phyloP scores from a whole-genome alignment of 148 eudicot genomes.

The Diospyros lotus region DNA sequence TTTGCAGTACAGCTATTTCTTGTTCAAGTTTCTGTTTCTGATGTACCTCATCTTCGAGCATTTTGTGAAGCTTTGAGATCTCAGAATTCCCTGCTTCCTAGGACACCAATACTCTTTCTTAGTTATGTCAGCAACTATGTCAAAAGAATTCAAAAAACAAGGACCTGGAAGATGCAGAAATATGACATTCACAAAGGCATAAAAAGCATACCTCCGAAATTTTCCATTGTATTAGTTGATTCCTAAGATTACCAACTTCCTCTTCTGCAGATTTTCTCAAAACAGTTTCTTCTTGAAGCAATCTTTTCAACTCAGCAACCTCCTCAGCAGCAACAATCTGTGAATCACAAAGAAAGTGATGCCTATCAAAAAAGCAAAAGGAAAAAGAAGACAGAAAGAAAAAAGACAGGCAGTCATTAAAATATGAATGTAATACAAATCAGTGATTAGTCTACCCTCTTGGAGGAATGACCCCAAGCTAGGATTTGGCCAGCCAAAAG shows the following conservation, averaged over 20 bases:
- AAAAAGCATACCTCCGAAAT: constrained; percentile 55
- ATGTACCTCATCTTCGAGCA: constrained; percentile 65
- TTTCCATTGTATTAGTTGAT: constrained; percentile 54
- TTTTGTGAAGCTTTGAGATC: constrained; percentile 52
- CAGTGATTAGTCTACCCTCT: neutral
- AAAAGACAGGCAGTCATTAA: neutral
- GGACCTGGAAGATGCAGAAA: constrained; percentile 4
- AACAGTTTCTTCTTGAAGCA: constrained; percentile 63
- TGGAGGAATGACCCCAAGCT: neutral
- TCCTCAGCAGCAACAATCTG: constrained; percentile 20
- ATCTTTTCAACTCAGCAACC: constrained; percentile 45
- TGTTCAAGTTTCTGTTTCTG: constrained; percentile 71
- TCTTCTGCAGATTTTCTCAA: constrained; percentile 61
- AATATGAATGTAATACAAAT: neutral
- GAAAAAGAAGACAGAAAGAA: neutral
- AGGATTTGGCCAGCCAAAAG: neutral
- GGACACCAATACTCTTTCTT: constrained; percentile 9
- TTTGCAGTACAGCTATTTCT: constrained; percentile 67
- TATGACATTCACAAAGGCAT: neutral
- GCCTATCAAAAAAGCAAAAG: neutral
- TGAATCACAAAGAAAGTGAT: constrained; percentile 22
- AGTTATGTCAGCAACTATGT: neutral
- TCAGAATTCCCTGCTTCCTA: constrained; percentile 65
- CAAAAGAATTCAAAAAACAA: neutral
- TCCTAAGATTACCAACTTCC: constrained; percentile 53